These are phyloP conservation scores for Mercurialis annua DNA, from an alignment of 345 rosid genomes.

Conservation along the genomic window DNA sequence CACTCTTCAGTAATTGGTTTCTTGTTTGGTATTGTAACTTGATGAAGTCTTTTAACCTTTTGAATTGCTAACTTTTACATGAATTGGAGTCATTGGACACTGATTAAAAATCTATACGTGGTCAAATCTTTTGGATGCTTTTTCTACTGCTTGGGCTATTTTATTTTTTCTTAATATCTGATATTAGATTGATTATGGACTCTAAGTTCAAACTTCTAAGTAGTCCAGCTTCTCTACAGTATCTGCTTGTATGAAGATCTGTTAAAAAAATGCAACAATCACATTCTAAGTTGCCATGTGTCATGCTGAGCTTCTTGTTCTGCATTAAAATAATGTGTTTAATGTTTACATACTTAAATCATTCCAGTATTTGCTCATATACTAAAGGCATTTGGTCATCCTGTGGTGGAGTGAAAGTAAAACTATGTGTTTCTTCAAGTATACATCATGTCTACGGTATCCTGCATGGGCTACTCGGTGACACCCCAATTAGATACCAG, in stretches of 20 bases:
- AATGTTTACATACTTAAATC: not conserved
- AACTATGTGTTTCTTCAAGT: too few relatives aligned
- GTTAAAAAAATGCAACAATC: not conserved
- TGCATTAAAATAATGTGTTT: not conserved
- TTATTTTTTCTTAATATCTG: not conserved
- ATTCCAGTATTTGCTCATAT: not conserved
- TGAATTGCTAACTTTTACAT: not conserved
- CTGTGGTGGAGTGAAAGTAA: not conserved
- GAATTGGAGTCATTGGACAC: too few relatives aligned
- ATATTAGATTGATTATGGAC: not conserved
- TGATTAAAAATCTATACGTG: not conserved
- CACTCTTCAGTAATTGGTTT: slow-evolving; percentile 2
- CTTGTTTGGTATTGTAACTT: not conserved
- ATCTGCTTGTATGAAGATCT: not conserved
- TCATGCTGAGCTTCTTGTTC: not conserved
- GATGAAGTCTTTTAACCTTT: not conserved
- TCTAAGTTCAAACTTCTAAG: not conserved
- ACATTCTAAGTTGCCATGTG: not conserved
- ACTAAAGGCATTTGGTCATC: not conserved
- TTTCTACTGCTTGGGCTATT: not conserved
- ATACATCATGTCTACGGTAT: not conserved
- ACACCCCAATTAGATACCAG: not conserved
- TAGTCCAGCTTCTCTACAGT: not conserved
- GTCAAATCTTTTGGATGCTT: not conserved
- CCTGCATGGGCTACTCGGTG: not conserved